Evolutionary conservation across 306 rosid species (phyloP), one percentile per base, ranked within the genome.

Genomic region (Trifolium repens): DNA sequence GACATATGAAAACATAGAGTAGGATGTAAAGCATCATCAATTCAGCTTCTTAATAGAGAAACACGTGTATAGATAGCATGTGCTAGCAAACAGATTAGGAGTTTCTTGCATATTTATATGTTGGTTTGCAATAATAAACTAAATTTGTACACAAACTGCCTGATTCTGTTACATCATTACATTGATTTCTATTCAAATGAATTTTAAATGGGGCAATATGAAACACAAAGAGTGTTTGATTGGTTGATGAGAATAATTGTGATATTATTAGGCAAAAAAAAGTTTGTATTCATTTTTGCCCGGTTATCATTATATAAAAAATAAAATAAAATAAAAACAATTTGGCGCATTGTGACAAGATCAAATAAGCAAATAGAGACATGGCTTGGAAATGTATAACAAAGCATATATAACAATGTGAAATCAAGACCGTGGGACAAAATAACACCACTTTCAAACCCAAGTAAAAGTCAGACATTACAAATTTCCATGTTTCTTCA

Each of bases 401-500:
- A 27, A 72, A 40, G 55, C 76, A 76, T 27, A 34, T 19, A 22
- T 13, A 22, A 62, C 76, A 74, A 50, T 15, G 69, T 7, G 67
- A 63, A 24, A 42, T 42, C 37, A 43, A 44, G 69, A 8, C 44
- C 57, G 71, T 44, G 80, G 67, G 42, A 47, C 76, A 79, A 79
- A 71, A 82, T 34, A 62, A 75, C 64, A 67, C 44, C 82, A 47
- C 30, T 44, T 72, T 54, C 57, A 67, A 75, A 67, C 62, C 77
- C 57, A 62, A 46, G 32, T 24, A 0, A 34, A 61, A 0, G 63
- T 53, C 44, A 11, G 64, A 62, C 22, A 82, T 34, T 35, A 85
- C 80, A 79, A 50, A 82, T 65, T 68, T 79, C 77, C 78, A 72
- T 32, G 82, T 67, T 74, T 61, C 84, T 55, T 26, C 30, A 46